Base-by-base conservation (phyloP, 2,329 filamentous ascomycete species). In the Fusarium setosum region DNA sequence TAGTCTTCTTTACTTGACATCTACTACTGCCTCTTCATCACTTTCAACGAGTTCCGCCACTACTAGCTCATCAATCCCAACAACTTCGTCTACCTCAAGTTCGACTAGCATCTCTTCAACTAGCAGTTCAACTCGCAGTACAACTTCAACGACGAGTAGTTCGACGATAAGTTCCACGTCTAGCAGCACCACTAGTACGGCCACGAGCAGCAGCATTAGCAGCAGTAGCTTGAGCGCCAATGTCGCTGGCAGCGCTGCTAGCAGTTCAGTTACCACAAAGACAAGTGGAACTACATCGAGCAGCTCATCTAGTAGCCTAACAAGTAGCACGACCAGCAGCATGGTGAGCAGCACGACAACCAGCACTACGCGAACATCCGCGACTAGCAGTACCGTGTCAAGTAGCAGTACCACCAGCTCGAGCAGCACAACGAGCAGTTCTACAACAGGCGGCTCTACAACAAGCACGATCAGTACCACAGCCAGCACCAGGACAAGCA, bases 1-100 rank as follows among this genome's bases (percentile, higher is more conserved):
- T 1, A 47, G 49, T 6, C 2, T 2, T 0, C 2, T 18, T 1
- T 45, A 42, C 2, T 59, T 34, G 1, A 4, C n/a, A 24, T 7
- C 21, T 2, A 48, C 44, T 2, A 18, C 12, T 1, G 35, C 45
- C 0, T n/a, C 12, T 1, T 52, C 20, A 0, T 56, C 17, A 8
- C 17, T 23, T 17, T 42, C 29, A 4, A 34, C 26, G 4, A 24
- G 20, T 8, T n/a, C 50, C 4, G 20, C 42, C 31, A 1, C 12
- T 8, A 21, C 29, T 2, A 34, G 13, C 7, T 6, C 3, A n/a
- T n/a, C n/a, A n/a, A n/a, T n/a, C n/a, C n/a, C n/a, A 4, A 34
- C 26, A 4, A 24, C 29, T 8, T n/a, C 50, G 6, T 34, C 42
- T 18, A 1, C 12, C 13, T 34, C 29, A 2, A 34, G 13, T 8